A percentile compares a stretch with the other conserved stretches of the same genome.
These are phyloP conservation scores for Gossypium raimondii DNA, from an alignment of 345 rosid species.

Conservation along the genomic window DNA sequence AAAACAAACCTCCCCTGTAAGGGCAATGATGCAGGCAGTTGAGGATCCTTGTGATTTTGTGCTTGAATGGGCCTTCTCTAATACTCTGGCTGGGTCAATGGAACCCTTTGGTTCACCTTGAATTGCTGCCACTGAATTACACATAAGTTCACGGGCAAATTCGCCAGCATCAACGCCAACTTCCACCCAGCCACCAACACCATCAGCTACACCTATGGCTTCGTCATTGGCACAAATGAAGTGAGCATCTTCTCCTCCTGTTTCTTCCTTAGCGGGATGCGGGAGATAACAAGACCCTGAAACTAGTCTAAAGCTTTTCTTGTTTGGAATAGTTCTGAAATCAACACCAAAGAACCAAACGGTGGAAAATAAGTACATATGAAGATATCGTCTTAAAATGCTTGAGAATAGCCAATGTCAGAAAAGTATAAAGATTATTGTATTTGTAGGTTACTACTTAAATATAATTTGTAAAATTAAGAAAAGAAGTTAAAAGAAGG, in stretches of 20 bases:
- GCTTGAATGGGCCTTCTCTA: conserved; percentile 80
- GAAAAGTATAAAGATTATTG: background rate
- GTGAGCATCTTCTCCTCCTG: conserved; percentile 98
- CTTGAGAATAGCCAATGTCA: background rate
- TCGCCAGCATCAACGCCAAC: conserved; percentile 80
- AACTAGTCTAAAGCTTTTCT: conserved; percentile 56
- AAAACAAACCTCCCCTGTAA: conserved; percentile 60
- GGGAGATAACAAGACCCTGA: conserved; percentile 84
- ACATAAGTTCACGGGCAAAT: conserved; percentile 84
- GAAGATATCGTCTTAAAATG: background rate
- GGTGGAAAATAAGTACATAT: background rate
- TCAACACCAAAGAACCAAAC: conserved; percentile 20
- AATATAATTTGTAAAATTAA: background rate
- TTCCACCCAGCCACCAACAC: conserved; percentile 99
- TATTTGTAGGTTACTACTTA: background rate
- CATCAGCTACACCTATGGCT: conserved; percentile 95
- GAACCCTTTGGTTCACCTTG: conserved; percentile 61
- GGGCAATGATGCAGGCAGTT: conserved; percentile 86
- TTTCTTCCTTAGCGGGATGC: conserved; percentile 90
- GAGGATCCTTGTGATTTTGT: conserved; percentile 87
- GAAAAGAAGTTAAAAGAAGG: background rate
- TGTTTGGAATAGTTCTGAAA: conserved; percentile 35
- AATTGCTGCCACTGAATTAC: conserved; percentile 69
- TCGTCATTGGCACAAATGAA: conserved; percentile 73
- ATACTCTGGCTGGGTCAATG: conserved; percentile 67